Evolutionary conservation across 768 basidiomycete species (phyloP).

Genomic region (Leccinum boreale): DNA sequence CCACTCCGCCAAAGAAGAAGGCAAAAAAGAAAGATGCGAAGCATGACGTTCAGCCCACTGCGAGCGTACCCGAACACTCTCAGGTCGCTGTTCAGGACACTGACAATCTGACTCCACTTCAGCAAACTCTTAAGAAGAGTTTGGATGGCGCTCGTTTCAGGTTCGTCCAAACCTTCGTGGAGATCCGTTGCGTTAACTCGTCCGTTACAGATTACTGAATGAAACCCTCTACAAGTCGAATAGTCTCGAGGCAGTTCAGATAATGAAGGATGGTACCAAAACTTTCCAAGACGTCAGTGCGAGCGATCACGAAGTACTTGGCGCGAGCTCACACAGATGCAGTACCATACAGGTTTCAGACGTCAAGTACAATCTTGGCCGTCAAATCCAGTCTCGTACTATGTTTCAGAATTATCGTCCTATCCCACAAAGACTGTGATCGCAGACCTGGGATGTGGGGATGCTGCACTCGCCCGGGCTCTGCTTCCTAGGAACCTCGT

Average conservation of each 20-base stretch:
- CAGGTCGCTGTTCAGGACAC: slow-evolving; percentile 7
- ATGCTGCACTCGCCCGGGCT: slow-evolving; percentile 79
- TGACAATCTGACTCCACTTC: slow-evolving; percentile 61
- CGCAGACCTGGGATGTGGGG: slow-evolving; percentile 94
- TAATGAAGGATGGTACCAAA: slow-evolving; percentile 82
- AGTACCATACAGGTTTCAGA: slow-evolving; percentile 95
- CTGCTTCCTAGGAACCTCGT: slow-evolving; percentile 65
- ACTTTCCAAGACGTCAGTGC: slow-evolving; percentile 76
- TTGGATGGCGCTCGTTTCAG: slow-evolving; percentile 87
- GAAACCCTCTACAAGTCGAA: slow-evolving; percentile 88
- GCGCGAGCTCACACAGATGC: slow-evolving; percentile 12
- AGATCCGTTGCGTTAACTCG: slow-evolving; percentile 7
- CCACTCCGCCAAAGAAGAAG: slow-evolving; percentile 9
- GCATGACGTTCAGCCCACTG: slow-evolving; percentile 15
- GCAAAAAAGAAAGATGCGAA: slow-evolving; percentile 21
- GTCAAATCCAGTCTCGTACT: slow-evolving; percentile 85
- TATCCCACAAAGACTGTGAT: slow-evolving; percentile 71
- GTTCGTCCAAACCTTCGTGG: slow-evolving; percentile 32
- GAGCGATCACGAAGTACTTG: not conserved
- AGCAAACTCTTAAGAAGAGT: slow-evolving; percentile 73
- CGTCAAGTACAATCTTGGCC: slow-evolving; percentile 93
- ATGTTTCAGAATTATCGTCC: slow-evolving; percentile 59
- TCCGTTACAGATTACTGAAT: slow-evolving; percentile 71
- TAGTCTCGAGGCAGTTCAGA: slow-evolving; percentile 65
- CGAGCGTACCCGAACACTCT: slow-evolving; percentile 17